These are phyloP conservation scores for Kwoniella dendrophila DNA, from an alignment of 768 basidiomycete genomes.

Conservation along the genomic window DNA sequence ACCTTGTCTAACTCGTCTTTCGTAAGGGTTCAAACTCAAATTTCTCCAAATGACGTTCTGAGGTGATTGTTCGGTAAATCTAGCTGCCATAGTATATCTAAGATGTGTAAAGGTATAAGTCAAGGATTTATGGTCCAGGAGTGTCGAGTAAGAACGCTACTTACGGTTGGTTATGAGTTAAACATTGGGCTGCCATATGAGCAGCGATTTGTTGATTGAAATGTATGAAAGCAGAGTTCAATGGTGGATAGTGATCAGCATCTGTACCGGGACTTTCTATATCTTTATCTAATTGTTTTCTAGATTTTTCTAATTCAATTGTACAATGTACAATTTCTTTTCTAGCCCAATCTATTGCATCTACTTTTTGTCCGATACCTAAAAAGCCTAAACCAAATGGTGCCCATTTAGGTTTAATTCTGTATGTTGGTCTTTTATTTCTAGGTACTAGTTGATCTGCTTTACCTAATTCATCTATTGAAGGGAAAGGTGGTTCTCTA, in stretches of 20 bases:
- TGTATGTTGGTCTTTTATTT: conserved; percentile 75
- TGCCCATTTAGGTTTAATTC: conserved; percentile 61
- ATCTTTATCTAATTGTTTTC: conserved; percentile 47
- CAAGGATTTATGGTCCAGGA: too few species aligned
- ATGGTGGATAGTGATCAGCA: conserved; percentile 52
- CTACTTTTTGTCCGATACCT: conserved; percentile 75
- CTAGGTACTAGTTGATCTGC: conserved; percentile 69
- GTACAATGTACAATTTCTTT: conserved; percentile 67
- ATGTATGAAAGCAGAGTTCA: conserved; percentile 68
- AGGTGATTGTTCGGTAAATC: conserved; percentile 80
- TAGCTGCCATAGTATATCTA: conserved; percentile 66
- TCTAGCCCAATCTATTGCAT: conserved; percentile 87
- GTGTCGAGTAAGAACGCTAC: conserved; percentile 2
- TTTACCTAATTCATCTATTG: conserved; percentile 10
- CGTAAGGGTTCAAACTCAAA: conserved; percentile 85
- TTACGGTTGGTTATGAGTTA: conserved; percentile 74
- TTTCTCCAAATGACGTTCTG: conserved; percentile 91
- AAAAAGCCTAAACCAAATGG: conserved; percentile 63
- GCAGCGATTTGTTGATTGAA: conserved; percentile 93
- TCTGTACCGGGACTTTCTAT: conserved; percentile 41
- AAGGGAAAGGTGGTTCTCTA: conserved; percentile 22
- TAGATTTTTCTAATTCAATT: conserved; percentile 56
- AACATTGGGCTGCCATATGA: conserved; percentile 75
- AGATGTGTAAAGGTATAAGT: background rate
- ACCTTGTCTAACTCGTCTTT: conserved; percentile 67